Conservation (phyloP, 805 yeast species). For the Saturnispora diversa region DNA sequence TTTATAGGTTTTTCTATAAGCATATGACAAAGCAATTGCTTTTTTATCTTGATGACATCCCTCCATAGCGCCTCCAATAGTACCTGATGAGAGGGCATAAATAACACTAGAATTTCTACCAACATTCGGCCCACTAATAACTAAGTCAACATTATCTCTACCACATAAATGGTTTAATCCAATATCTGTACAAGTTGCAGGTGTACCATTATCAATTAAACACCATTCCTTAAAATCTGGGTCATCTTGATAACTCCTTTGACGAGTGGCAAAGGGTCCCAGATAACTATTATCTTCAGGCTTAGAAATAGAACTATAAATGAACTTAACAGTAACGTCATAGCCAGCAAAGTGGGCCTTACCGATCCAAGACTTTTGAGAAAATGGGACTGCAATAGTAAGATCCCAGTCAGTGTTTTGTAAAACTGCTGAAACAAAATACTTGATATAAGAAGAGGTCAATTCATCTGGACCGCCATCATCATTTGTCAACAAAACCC, state of each 20-base stretch:
- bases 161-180: slow-evolving; percentile 65
- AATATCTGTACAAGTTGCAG: slow-evolving; percentile 90
- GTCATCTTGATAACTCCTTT: slow-evolving; percentile 31
- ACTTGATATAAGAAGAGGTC: slow-evolving; percentile 79
- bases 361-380: slow-evolving; percentile 91
- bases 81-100: slow-evolving; percentile 85
- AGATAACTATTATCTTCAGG: slow-evolving; percentile 45
- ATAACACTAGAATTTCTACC: slow-evolving; percentile 89
- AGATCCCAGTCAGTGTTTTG: slow-evolving; percentile 73
- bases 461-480: slow-evolving; percentile 87
- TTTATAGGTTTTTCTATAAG: slow-evolving; percentile 47
- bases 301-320: slow-evolving; percentile 45
- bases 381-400: slow-evolving; percentile 78
- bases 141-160: slow-evolving; percentile 66
- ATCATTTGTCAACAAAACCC: slow-evolving; percentile 65
- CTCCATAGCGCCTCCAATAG: slow-evolving; percentile 96
- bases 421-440: slow-evolving; percentile 61
- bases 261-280: slow-evolving; percentile 61
- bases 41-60: slow-evolving; percentile 65
- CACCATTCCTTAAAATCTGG: slow-evolving; percentile 68
- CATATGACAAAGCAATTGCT: slow-evolving; percentile 78
- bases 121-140: slow-evolving; percentile 90
- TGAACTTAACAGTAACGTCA: slow-evolving; percentile 49
- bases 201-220: slow-evolving; percentile 75
- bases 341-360: slow-evolving; percentile 90